Base-by-base conservation (phyloP, 2,329 filamentous ascomycete genomes). In the Macroventuria anomochaeta region DNA sequence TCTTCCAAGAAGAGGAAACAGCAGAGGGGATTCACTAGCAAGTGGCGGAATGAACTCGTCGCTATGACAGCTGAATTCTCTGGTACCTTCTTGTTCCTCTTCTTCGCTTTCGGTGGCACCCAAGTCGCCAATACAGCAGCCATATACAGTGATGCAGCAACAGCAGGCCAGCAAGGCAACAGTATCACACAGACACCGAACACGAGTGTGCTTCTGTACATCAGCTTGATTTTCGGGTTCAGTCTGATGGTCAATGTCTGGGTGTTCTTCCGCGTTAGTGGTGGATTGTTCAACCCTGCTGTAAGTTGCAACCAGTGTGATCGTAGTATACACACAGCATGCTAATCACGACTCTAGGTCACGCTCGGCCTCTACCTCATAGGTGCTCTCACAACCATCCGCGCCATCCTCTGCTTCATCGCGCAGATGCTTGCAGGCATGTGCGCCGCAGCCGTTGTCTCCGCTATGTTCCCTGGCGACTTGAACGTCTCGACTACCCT, bases 71-170 rank as follows among this genome's bases (percentile, higher is more conserved):
- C 73, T 11, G 75, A 76, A 34, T 75, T 76, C 21, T 68, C 70
- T 3, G 75, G 75, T 3, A 76, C 75, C 1, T 75, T 74, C 50
- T 69, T 76, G 70, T 76, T 76, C 43, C 63, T 76, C 3, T 76
- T 75, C 65, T 75, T 76, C 33, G 73, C 74, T 0, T 76, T 72
- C 49, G 72, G 70, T 2, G 74, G 72, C 3, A 75, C 73, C 0
- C 67, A 70, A 29, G 72, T 75, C 5, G 73, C 74, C 18, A 75
- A 75, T 37, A 70, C 68, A 4, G 64, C 69, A 0, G 69, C 70
- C 3, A 25, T 53, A 5, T 58, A 46, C 34, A 62, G 54, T 26
- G 54, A 71, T 48, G 34, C 55, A 3, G 46, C 59, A 1, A 65
- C 62, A 1, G 62, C 67, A 23, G 62, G 67, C 5, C 62, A 69